Base-by-base conservation (phyloP, 306 rosid species). In the Boehmeria nivea region DNA sequence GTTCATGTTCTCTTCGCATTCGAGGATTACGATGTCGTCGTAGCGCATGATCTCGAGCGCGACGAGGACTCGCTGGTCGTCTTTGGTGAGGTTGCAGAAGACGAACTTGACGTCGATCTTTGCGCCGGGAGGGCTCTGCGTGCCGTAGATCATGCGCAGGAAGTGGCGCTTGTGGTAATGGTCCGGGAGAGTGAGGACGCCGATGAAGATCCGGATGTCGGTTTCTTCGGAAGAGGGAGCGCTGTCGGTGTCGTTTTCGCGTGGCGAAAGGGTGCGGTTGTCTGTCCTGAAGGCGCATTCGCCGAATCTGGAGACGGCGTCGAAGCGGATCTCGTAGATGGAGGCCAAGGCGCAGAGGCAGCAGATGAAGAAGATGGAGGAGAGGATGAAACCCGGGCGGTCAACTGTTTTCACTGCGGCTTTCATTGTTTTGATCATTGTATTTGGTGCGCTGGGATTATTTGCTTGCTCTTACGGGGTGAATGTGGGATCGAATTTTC, bases 1-100 rank as follows among this genome's bases (percentile, higher is more conserved):
- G 84, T 91, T 85, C 99, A 91, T 91, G 58, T 91, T 91, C 45
- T 91, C 99, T 0, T 77, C 67, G 82, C 99, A 91, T 60, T 91
- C 59, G 24, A 91, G 93, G 74, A 91, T 84, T 2, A 91, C 76
- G 57, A 91, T 84, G 59, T 87, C 99, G 53, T 87, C 76, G 70
- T 80, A 74, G 0, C 81, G 78, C 99, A 87, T 84, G 60, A 91
- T 91, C 38, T 91, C 99, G 10, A 91, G 8, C 0, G 96, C 82
- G 0, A 91, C 86, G 0, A 82, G 65, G 0, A 80, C 66, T 25
- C 71, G 84, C 22, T 91, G 99, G 38, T 91, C 99, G 22, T 87
- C 99, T 61, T 87, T 84, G 3, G 99, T 91, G 15, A 91, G 79
- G 65, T 87, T 91, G 70, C 99, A 87, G 74, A 87, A 87, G 50